Evolutionary conservation across 257 asterid species (phyloP).

Genomic region (Solanum peruvianum): DNA sequence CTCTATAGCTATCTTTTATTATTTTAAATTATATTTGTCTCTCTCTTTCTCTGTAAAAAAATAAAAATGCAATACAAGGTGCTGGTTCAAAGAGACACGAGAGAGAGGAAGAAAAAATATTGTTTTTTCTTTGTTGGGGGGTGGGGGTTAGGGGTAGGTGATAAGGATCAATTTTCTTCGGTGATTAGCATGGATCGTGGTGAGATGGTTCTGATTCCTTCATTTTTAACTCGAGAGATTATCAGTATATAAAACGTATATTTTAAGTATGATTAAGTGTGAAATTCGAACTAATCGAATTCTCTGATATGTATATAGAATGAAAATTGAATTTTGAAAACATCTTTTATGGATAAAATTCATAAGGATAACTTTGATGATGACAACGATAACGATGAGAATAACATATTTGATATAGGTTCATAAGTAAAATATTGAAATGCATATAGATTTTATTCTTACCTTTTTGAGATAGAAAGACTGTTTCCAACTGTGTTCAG

Average conservation of each 20-base stretch:
- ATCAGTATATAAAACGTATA: background rate
- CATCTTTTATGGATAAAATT: too few relatives aligned
- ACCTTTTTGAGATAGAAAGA: background rate
- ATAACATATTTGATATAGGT: background rate
- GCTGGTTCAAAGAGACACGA: conserved; percentile 7
- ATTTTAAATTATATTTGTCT: background rate
- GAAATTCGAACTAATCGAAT: background rate
- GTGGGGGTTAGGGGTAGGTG: background rate
- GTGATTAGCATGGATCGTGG: background rate
- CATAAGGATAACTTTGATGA: background rate
- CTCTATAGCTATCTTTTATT: background rate
- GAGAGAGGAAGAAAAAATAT: background rate
- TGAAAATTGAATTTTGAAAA: background rate
- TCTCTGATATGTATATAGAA: background rate
- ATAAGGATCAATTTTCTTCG: background rate
- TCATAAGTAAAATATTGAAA: background rate
- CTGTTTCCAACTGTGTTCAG: rapidly evolving
- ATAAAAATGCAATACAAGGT: conserved; percentile 3
- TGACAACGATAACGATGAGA: too few relatives aligned
- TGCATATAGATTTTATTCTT: background rate
- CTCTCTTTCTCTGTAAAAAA: background rate
- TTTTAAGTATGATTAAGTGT: background rate
- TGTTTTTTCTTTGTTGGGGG: background rate
- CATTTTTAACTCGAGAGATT: background rate
- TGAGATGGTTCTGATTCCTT: background rate